Percentiles rank a stretch among this genome's conserved stretches.
phyloP scores from a whole-genome alignment of 345 rosid genomes.

The Ricinus communis region DNA sequence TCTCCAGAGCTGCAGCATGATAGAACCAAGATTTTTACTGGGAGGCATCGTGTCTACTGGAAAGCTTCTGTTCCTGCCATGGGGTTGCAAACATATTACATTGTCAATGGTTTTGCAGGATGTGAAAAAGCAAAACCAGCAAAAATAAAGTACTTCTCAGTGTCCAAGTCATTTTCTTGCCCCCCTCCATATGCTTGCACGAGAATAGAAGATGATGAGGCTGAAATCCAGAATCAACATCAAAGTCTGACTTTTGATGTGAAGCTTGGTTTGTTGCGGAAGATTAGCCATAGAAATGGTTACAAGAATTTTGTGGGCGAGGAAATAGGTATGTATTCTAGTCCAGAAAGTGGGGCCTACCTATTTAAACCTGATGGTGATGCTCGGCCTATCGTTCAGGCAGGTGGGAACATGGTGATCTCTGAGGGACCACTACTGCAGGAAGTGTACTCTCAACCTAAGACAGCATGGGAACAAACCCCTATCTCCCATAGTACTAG shows the following conservation, averaged over 20 bases:
- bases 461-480: constrained; percentile 57
- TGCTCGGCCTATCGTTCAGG: constrained; percentile 60
- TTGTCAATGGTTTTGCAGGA: constrained; percentile 72
- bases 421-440: constrained; percentile 79
- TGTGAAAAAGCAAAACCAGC: constrained; percentile 80
- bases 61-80: constrained; percentile 85
- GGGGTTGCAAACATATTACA: constrained; percentile 86
- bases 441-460: constrained; percentile 83
- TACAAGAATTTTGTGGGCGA: constrained; percentile 52
- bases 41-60: constrained; percentile 87
- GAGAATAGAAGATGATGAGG: constrained; percentile 51
- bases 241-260: constrained; percentile 71
- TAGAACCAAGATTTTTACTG: constrained; percentile 60
- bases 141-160: constrained; percentile 54
- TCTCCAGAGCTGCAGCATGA: constrained; percentile 94
- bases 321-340: constrained; percentile 76
- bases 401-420: constrained; percentile 60
- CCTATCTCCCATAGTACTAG: constrained; percentile 85
- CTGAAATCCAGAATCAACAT: constrained; percentile 62
- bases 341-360: constrained; percentile 88
- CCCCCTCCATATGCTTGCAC: constrained; percentile 76
- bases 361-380: constrained; percentile 77
- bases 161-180: constrained; percentile 52
- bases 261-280: constrained; percentile 66
- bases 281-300: constrained; percentile 51